A percentile compares a stretch with the other conserved stretches of the same genome.
phyloP scores from a whole-genome alignment of 768 basidiomycete species.

The Inosperma sp. region DNA sequence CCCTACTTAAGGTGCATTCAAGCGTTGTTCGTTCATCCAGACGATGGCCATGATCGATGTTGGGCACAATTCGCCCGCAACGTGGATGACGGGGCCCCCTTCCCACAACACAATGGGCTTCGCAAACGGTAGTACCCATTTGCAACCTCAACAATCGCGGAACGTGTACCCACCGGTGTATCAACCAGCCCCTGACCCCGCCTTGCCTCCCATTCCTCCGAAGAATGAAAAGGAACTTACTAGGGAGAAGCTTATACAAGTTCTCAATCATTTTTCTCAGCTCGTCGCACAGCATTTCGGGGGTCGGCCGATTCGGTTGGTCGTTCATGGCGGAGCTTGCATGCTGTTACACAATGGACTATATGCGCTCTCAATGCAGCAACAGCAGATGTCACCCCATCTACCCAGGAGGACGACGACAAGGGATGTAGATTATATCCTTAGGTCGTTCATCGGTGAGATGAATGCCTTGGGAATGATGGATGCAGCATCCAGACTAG shows the following conservation, averaged over 20 bases:
- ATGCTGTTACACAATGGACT: conserved; percentile 60
- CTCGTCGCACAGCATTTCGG: conserved; percentile 44
- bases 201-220: conserved; percentile 16
- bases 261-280: conserved; percentile 50
- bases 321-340: conserved; percentile 69
- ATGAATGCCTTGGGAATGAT: conserved; percentile 42
- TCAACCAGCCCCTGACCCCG: neutral
- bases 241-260: conserved; percentile 37
- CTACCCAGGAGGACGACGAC: conserved; percentile 47
- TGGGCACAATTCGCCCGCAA: neutral
- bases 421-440: conserved; percentile 64
- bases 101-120: neutral
- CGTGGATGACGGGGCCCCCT: neutral
- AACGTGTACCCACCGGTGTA: neutral
- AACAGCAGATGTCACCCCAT: conserved; percentile 25
- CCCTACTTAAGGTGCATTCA: too few species aligned
- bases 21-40: neutral
- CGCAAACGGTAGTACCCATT: neutral
- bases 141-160: neutral
- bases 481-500: conserved; percentile 53
- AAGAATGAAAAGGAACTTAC: conserved; percentile 40
- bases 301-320: conserved; percentile 47
- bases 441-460: conserved; percentile 55
- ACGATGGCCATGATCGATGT: conserved; percentile 1
- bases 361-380: conserved; percentile 29